Base-by-base conservation (phyloP, 169 alveolate genomes). In the Haemoproteus tartakovskyi region DNA sequence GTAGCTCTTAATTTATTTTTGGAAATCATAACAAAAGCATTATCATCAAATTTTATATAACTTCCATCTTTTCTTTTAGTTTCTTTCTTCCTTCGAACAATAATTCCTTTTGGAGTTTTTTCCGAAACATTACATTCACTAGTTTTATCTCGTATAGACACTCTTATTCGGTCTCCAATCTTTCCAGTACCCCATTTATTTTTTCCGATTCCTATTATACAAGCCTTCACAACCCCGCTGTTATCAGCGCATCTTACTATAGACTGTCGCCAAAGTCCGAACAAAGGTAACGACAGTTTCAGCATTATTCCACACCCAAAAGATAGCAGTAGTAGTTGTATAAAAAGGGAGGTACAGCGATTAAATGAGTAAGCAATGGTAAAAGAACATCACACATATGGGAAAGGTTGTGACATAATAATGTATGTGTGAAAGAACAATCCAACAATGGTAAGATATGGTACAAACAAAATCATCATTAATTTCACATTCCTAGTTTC, bases 131-230 rank as follows among this genome's bases (percentile, higher is more conserved):
- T 79, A 48, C 89, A 80, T 24, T 85, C 91, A 19, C 87, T 57
- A 19, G 89, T 81, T 54, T 88, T 88, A 67, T 85, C 93, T 33
- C 93, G 80, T 24, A 88, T 81, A 8, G 93, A 88, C 18, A 88
- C 90, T 57, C 87, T 78, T 26, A 88, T 88, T 22, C 93, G 79
- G 48, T 88, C 93, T 45, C 93, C 93, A 38, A 88, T 88, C 62
- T 88, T 88, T 40, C 93, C 93, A 2, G 93, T 88, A 2, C 93
- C 93, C 85, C 87, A 87, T 24, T 82, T 67, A 46, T 78, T 88
- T 36, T 87, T 79, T 0, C 93, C 93, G 36, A 88, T 46, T 9
- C 93, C 93, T 24, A 88, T 88, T 45, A 88, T 88, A 47, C 93
- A 88, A 3, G 91, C 93, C 79, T 88, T 88, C n/a, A 88, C 78